Evolutionary conservation across 129 eudicot species (phyloP), one percentile per base, ranked within the genome.

Genomic region (Mikania micrantha): DNA sequence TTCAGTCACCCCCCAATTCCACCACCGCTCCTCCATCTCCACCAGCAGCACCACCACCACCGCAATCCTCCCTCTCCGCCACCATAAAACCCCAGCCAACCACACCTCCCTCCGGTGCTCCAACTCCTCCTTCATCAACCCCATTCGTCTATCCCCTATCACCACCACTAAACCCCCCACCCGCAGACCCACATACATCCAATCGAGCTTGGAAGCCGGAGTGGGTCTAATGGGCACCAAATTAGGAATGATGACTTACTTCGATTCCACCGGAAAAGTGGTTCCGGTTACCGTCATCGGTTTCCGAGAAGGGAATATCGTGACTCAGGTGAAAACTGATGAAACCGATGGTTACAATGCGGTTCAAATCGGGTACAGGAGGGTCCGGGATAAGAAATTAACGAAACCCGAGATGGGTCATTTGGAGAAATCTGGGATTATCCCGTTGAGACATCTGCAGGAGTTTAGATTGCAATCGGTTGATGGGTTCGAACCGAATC

Each of bases 221-320:
- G 53, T 94, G 0, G 99, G 99, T 2, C 72, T 94, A 9, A 84
- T 94, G 99, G 97, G 86, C 0, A 94, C 99, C 49, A 94, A 94
- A 65, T 19, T 94, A 2, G 99, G 99, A 24, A 94, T 94, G 99
- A 94, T 94, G 99, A 71, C 82, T 1, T 89, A 53, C 79, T 94
- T 94, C 79, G 95, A 90, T 19, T 27, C 85, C 45, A 47, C 83
- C 67, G 99, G 99, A 2, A 69, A 67, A 5, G 97, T 94, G 0
- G 87, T 94, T 24, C 99, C 99, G 22, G 99, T 94, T 4, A 94
- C 99, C 1, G 88, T 94, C 0, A 84, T 94, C 0, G 99, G 99
- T 4, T 94, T 94, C 40, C 78, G 88, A 1, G 99, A 94, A 75
- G 99, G 99, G 0, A 94, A 94, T 35, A 79, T 94, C 6, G 95